Evolutionary conservation across 164 flowering plant species (phyloP).

Genomic region (Umbilicus rupestris): DNA sequence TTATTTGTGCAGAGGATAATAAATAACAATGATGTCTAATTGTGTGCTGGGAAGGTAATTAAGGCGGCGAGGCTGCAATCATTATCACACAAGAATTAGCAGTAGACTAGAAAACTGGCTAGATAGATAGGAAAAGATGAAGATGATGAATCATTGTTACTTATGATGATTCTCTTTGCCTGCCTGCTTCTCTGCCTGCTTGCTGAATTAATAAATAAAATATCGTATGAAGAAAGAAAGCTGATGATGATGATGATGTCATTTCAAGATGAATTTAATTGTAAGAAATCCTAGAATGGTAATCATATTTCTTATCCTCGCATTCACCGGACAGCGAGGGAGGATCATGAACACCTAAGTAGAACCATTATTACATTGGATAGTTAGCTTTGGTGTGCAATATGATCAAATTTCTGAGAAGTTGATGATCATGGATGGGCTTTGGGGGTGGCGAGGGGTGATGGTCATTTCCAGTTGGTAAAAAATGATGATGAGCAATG

Average conservation of each 20-base stretch:
- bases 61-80: not conserved
- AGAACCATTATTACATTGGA: not conserved
- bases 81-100: conserved; percentile 1
- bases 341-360: conserved; percentile 4
- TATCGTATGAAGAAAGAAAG: too few relatives aligned
- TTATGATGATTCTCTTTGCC: conserved; percentile 3
- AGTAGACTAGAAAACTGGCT: not conserved
- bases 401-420: not conserved
- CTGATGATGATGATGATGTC: not conserved
- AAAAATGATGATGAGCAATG: conserved; percentile 6
- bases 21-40: conserved; percentile 6
- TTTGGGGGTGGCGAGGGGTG: not conserved
- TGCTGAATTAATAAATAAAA: conserved; percentile 1
- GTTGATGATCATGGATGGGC: not conserved
- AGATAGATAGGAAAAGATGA: not conserved
- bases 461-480: not conserved
- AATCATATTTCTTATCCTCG: too few relatives aligned
- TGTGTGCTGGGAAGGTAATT: conserved; percentile 5
- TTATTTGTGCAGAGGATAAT: not conserved
- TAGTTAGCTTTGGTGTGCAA: not conserved
- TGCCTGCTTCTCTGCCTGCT: not conserved
- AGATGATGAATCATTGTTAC: not conserved
- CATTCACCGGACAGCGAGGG: too few relatives aligned
- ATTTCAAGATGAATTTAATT: not conserved
- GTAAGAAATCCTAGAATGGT: too few relatives aligned